Conservation (phyloP, 306 rosid species). For the Dryas octopetala region DNA sequence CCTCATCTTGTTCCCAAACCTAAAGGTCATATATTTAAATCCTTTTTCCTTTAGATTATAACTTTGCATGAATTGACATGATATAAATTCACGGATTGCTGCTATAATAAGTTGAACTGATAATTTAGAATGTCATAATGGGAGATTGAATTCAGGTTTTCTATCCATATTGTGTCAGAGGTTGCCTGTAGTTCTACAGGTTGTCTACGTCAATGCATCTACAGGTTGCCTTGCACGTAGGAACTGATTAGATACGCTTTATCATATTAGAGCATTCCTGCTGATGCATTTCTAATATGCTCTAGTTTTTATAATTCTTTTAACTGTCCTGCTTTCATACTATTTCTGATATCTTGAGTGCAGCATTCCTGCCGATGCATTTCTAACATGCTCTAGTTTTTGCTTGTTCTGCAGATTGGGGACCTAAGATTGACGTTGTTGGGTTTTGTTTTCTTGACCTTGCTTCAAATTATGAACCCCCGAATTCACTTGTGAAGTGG, state of each 20-base stretch:
- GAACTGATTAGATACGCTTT: neutral
- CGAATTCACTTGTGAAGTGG: constrained; percentile 67
- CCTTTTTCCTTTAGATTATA: neutral
- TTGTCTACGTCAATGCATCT: neutral
- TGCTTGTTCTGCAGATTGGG: constrained; percentile 80
- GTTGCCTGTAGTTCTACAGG: neutral
- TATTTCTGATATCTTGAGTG: no score
- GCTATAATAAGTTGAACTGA: neutral
- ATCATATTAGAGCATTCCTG: neutral
- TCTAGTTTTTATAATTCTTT: no score
- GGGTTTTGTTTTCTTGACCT: constrained; percentile 99
- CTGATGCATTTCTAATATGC: neutral
- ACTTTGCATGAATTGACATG: constrained; percentile 15
- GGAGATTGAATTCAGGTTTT: neutral
- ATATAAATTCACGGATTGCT: constrained; percentile 8
- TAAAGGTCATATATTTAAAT: constrained; percentile 54
- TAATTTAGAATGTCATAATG: constrained; percentile 3
- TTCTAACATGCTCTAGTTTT: constrained; percentile 20
- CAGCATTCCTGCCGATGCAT: neutral
- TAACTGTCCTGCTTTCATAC: no score
- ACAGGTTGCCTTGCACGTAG: no score
- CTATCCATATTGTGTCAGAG: neutral
- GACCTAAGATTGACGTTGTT: constrained; percentile 80
- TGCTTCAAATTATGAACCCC: constrained; percentile 86
- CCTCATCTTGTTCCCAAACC: constrained; percentile 98